Percentiles rank a stretch among this genome's conserved stretches.
These are phyloP conservation scores for Neoboletus magnificus DNA, from an alignment of 768 basidiomycete species.

Conservation along the genomic window DNA sequence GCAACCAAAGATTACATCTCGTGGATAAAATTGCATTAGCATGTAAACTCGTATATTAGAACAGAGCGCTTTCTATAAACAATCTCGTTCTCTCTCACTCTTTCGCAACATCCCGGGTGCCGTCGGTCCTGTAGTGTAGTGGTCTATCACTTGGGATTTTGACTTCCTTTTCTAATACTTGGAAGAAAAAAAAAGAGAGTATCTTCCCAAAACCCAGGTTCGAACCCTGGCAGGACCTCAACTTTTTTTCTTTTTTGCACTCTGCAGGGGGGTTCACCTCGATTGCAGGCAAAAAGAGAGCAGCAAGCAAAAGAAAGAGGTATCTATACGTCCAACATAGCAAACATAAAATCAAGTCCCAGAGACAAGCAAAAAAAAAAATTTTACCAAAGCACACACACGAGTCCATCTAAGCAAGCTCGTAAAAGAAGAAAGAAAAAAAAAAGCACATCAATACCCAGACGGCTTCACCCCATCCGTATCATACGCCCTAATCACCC, in stretches of 20 bases:
- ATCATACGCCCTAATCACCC: constrained; percentile 83
- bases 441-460: constrained; percentile 49
- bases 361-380: not conserved
- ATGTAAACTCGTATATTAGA: too few relatives aligned
- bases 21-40: too few relatives aligned
- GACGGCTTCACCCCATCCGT: constrained; percentile 72
- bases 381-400: too few relatives aligned
- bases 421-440: too few relatives aligned
- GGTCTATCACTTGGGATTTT: constrained; percentile 29
- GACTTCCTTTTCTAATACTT: not conserved
- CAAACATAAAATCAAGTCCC: not conserved
- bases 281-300: too few relatives aligned
- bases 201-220: constrained; percentile 25
- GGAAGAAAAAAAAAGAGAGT: too few relatives aligned
- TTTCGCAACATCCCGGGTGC: too few relatives aligned
- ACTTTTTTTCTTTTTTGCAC: too few relatives aligned
- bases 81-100: too few relatives aligned
- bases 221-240: constrained; percentile 14
- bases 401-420: not conserved
- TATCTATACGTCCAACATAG: not conserved
- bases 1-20: constrained; percentile 67
- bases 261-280: too few relatives aligned
- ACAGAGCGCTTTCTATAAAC: too few relatives aligned
- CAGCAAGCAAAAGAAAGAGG: too few relatives aligned
- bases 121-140: constrained; percentile 32